Conservation (phyloP, 2,329 filamentous ascomycete species). For the Bipolaris gigantea region DNA sequence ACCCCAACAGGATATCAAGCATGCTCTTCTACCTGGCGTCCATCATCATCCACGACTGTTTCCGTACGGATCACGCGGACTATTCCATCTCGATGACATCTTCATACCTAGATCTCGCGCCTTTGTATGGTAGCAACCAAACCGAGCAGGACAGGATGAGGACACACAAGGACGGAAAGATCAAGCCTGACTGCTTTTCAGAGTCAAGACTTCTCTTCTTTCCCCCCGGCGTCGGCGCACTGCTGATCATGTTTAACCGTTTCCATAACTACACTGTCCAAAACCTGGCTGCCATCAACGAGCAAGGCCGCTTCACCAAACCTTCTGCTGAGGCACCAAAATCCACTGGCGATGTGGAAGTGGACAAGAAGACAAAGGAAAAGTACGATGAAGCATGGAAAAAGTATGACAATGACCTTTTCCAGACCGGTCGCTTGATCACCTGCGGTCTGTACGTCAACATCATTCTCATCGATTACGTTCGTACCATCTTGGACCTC, state of each 20-base stretch:
- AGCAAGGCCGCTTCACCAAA: conserved; percentile 73
- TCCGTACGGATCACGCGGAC: conserved; percentile 66
- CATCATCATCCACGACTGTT: conserved; percentile 65
- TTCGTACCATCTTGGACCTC: conserved; percentile 58
- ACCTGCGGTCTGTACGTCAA: conserved; percentile 58
- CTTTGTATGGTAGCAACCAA: conserved; percentile 72
- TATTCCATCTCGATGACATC: conserved; percentile 67
- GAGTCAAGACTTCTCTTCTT: conserved; percentile 67
- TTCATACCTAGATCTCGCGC: conserved; percentile 73
- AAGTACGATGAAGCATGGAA: conserved; percentile 39
- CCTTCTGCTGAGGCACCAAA: conserved; percentile 50
- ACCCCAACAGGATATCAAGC: conserved; percentile 72
- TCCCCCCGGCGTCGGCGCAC: conserved; percentile 67
- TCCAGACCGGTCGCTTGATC: conserved; percentile 56
- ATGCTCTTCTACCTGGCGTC: conserved; percentile 75
- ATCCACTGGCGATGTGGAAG: conserved; percentile 48
- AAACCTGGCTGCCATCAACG: conserved; percentile 83
- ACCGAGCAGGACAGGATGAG: conserved; percentile 67
- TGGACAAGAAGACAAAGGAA: conserved; percentile 19
- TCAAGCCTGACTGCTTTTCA: conserved; percentile 72
- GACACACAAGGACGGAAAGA: conserved; percentile 65
- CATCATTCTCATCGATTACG: conserved; percentile 57
- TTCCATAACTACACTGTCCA: conserved; percentile 88
- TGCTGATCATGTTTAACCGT: conserved; percentile 68
- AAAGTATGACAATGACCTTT: conserved; percentile 52